Percentiles rank a stretch among this genome's conserved stretches.
Evolutionary conservation across 2,329 filamentous ascomycete genomes (phyloP).

Genomic region (Pochonia chlamydosporia): DNA sequence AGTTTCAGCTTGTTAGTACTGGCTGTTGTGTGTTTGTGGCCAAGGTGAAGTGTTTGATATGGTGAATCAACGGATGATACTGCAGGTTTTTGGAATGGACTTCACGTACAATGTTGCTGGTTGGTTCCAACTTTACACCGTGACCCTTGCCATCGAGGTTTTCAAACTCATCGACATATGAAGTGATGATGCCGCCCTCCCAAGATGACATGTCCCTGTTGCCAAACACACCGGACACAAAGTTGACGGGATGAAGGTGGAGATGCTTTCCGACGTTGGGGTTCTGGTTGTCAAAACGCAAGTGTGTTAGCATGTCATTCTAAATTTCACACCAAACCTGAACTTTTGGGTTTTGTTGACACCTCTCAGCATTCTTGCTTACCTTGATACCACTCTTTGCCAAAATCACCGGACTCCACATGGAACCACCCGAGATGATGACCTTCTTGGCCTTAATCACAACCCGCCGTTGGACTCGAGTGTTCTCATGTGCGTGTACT

Average conservation of each 20-base stretch:
- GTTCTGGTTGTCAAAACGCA: slow-evolving; percentile 43
- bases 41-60: too few relatives aligned
- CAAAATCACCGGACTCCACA: slow-evolving; percentile 73
- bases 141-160: slow-evolving; percentile 77
- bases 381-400: slow-evolving; percentile 70
- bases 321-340: too few relatives aligned
- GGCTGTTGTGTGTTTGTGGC: background rate
- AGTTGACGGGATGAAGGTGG: slow-evolving; percentile 69
- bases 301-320: slow-evolving; percentile 14
- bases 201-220: slow-evolving; percentile 61
- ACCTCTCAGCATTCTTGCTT: slow-evolving; percentile 14
- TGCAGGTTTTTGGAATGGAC: slow-evolving; percentile 17
- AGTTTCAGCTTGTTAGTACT: slow-evolving; percentile 1
- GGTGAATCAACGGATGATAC: background rate
- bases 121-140: slow-evolving; percentile 74
- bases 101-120: slow-evolving; percentile 62
- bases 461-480: slow-evolving; percentile 52
- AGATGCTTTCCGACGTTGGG: slow-evolving; percentile 76
- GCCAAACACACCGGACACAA: slow-evolving; percentile 56
- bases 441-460: slow-evolving; percentile 74
- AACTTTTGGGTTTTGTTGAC: background rate
- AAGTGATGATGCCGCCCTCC: slow-evolving; percentile 74
- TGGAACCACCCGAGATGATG: slow-evolving; percentile 68
- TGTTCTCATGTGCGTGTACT: slow-evolving; percentile 42
- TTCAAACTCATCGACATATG: slow-evolving; percentile 70